Percentiles rank a stretch among this genome's conserved stretches.
phyloP scores from a whole-genome alignment of 139 green algal species.

The Coccomyxa sp. region DNA sequence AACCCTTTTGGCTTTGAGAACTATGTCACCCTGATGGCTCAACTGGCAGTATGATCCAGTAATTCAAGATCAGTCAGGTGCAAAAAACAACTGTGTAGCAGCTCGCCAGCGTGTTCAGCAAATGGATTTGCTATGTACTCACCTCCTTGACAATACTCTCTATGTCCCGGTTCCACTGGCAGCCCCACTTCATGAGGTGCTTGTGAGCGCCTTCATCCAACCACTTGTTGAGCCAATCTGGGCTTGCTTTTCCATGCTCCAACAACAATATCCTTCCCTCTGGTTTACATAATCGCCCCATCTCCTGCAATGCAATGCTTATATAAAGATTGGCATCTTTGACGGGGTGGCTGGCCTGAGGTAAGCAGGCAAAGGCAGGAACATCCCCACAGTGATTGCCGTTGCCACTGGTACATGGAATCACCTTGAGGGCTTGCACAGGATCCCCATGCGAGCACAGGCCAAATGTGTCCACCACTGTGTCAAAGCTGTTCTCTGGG shows the following conservation, averaged over 20 bases:
- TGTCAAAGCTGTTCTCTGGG: slow-evolving; percentile 53
- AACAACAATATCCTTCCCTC: slow-evolving; percentile 57
- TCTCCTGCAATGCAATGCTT: slow-evolving; percentile 31
- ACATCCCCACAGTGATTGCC: not conserved
- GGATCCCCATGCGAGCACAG: slow-evolving; percentile 61
- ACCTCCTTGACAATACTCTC: slow-evolving; percentile 46
- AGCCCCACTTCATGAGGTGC: slow-evolving; percentile 70
- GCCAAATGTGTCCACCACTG: slow-evolving; percentile 75
- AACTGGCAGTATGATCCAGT: too few species aligned
- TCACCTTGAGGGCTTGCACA: slow-evolving; percentile 33
- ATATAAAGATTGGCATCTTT: too few species aligned
- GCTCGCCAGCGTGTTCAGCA: not conserved
- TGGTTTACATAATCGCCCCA: slow-evolving; percentile 41
- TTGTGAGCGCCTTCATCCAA: slow-evolving; percentile 33
- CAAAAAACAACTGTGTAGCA: too few species aligned
- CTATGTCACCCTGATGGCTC: too few species aligned
- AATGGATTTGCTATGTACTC: not conserved
- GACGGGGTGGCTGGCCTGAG: too few species aligned
- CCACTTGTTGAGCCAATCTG: slow-evolving; percentile 43
- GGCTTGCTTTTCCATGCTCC: slow-evolving; percentile 52
- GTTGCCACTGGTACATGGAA: not conserved
- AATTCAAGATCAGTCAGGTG: too few species aligned
- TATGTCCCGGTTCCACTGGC: slow-evolving; percentile 78
- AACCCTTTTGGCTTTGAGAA: not conserved
- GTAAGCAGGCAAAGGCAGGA: too few species aligned